Evolutionary conservation across 1,139 yeast species (phyloP), one percentile per base, ranked within the genome.

Genomic region (Kurtzmaniella natalensis): DNA sequence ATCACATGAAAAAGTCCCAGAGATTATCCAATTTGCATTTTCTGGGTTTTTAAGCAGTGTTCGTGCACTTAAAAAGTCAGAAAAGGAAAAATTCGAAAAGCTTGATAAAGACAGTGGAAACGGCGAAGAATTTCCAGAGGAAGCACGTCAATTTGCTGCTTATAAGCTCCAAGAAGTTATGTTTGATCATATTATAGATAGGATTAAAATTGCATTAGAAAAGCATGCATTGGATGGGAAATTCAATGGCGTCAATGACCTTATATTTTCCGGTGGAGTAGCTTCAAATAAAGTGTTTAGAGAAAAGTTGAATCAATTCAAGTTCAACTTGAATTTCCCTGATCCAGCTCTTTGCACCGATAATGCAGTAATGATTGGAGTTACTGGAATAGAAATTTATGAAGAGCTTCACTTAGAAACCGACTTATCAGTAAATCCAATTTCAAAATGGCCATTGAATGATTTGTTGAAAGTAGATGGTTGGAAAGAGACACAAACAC

Each of bases 321-420:
- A 43, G 1, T 37, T 59, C 21, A 37, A 34, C 13, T 57, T 77
- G 40, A 76, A 76, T 47, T 88, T 81, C 47, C 95, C 96, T 0
- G 79, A 75, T 19, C 64, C 79, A 6, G 61, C 70, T 5, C 64
- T 89, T 43, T 94, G 98, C 51, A 87, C 96, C 0, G 98, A 92
- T 51, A 94, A 92, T 57, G 96, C 97, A 0, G 75, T 88, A 2
- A 92, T 92, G 99, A 92, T 92, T 36, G 98, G 96, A 0, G 85
- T 47, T 77, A 95, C 97, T 0, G 98, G 96, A 0, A 84, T 89
- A 9, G 96, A 89, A 51, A 63, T 88, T 11, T 82, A 65, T 51
- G 95, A 88, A 51, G 51, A 55, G 9, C 63, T 66, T 22, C 48
- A 67, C 3, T 38, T 70, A 19, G 64, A 67, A 14, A 73, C 86